Conservation (phyloP, 1,139 yeast genomes). For the Geotrichum carabidarum region DNA sequence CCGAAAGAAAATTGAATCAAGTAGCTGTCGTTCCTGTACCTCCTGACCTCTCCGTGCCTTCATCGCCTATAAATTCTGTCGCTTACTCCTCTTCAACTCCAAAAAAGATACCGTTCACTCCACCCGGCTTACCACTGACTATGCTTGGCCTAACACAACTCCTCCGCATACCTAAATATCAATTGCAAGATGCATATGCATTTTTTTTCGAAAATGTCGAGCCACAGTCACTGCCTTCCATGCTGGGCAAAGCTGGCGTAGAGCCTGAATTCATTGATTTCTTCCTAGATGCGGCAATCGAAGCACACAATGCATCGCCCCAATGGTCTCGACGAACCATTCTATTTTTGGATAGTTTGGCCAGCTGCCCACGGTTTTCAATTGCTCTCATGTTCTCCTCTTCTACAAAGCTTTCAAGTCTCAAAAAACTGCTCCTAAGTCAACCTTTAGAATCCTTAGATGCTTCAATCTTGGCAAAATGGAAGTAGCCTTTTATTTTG, state of each 20-base stretch:
- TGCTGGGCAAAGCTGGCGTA: slow-evolving; percentile 49
- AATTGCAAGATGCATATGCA: slow-evolving; percentile 37
- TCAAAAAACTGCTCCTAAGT: not conserved
- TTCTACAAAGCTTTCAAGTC: not conserved
- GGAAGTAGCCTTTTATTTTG: slow-evolving; percentile 2
- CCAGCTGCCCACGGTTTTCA: slow-evolving; percentile 21
- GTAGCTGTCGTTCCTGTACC: not conserved
- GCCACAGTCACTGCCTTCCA: slow-evolving; percentile 27
- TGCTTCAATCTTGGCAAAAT: slow-evolving; percentile 1
- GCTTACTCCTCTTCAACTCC: not conserved
- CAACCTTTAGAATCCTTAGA: not conserved
- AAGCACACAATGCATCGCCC: not conserved
- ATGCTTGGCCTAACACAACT: slow-evolving; percentile 24
- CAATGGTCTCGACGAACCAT: slow-evolving; percentile 13
- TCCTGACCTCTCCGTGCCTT: not conserved
- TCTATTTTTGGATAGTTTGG: slow-evolving; percentile 17
- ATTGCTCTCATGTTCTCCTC: slow-evolving; percentile 21
- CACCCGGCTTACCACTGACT: slow-evolving; percentile 26
- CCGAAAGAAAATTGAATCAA: not conserved
- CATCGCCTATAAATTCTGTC: not conserved
- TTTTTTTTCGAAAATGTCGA: slow-evolving; percentile 40
- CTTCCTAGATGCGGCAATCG: slow-evolving; percentile 45
- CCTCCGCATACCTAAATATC: slow-evolving; percentile 26
- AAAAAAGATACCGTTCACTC: not conserved
- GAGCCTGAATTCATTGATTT: slow-evolving; percentile 55